Evolutionary conservation across 2,329 filamentous ascomycete genomes (phyloP).

Genomic region (Fusarium denticulatum): DNA sequence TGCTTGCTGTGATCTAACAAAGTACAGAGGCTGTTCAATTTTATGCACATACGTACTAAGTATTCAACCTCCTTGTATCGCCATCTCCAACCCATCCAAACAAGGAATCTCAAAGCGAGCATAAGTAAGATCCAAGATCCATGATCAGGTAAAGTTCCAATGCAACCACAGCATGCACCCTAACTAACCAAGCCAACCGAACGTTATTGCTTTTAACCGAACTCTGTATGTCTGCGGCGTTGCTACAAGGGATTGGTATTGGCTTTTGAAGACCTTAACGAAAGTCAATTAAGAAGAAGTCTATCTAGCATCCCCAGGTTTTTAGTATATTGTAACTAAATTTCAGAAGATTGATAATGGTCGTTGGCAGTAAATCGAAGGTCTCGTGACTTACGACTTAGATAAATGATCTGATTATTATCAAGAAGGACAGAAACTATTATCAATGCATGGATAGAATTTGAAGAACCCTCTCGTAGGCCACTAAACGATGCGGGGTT

Average conservation of each 20-base stretch:
- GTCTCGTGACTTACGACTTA: neutral
- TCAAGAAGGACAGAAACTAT: neutral
- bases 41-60: neutral
- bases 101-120: constrained; percentile 1
- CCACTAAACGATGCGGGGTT: neutral
- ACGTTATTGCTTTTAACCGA: constrained; percentile 7
- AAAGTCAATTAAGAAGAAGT: neutral
- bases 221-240: neutral
- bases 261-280: neutral
- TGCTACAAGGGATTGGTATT: neutral
- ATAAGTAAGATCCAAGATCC: neutral
- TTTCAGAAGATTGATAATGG: neutral
- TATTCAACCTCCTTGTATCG: neutral
- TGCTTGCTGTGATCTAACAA: neutral
- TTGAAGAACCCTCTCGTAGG: neutral
- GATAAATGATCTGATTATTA: neutral
- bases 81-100: neutral
- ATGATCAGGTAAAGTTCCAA: constrained; percentile 5
- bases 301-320: neutral
- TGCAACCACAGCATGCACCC: constrained; percentile 18
- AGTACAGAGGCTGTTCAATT: neutral
- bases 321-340: neutral
- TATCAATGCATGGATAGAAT: neutral
- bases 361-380: neutral
- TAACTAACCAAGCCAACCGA: neutral